Evolutionary conservation across 2,329 filamentous ascomycete genomes (phyloP), one percentile per base, ranked within the genome.

Genomic region (Scedosporium minutisporum): DNA sequence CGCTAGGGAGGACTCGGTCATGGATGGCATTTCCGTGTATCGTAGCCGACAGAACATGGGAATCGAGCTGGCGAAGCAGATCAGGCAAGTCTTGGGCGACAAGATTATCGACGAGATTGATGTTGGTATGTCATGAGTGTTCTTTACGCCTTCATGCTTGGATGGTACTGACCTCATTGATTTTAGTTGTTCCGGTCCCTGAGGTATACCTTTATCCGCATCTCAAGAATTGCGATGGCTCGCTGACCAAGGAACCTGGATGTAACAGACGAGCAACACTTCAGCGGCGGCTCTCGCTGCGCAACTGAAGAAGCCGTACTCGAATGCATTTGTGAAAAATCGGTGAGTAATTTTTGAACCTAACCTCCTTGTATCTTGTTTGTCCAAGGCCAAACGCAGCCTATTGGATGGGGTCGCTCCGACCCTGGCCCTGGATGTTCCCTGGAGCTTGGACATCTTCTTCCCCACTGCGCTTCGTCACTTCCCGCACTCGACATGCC

Each of bases 21-120:
- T 96, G 63, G 92, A 96, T 70, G 91, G 91, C 18, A 96, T 96
- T 66, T 91, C 89, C 63, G 89, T 97, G 27, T 87, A 96, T 71
- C 85, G 87, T 67, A 91, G 88, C 67, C 85, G 93, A 61, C 87
- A 93, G 71, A 89, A 90, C 68, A 96, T 96, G 93, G 92, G 92
- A 57, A 81, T 84, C 70, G 88, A 88, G 71, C 81, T 97, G 51
- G 93, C 91, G 14, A 82, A 89, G 65, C 89, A 84, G 58, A 85
- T 96, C 67, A 81, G 82, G 66, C 75, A 82, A 53, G 82, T 85
- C 29, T 80, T 96, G 2, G 87, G 88, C 3, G 81, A 87, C 3
- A 82, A 91, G 57, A 82, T 80, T 14, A 77, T 96, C 65, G 82
- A 85, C 64, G 86, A 91, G 44, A 93, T 96, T 68, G 92, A 96